These are phyloP conservation scores for Coffea eugenioides DNA, from an alignment of 257 asterid genomes.

Conservation along the genomic window DNA sequence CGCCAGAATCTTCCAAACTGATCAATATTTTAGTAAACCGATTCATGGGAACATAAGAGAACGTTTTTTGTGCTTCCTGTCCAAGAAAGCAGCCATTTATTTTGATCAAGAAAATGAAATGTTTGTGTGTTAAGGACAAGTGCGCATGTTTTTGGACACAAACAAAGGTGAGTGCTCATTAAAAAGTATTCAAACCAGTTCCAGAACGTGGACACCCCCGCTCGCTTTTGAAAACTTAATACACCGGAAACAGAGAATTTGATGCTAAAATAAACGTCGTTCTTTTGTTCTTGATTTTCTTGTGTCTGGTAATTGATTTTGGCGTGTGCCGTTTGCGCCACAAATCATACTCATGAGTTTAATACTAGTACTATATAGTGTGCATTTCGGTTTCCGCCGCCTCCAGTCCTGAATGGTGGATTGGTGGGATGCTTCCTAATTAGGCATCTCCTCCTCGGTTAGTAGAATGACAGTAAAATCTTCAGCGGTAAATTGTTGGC, in stretches of 20 bases:
- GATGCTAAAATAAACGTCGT: not conserved
- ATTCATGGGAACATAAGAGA: not conserved
- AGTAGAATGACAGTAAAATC: too few species aligned
- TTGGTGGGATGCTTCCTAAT: not conserved
- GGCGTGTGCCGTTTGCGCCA: not conserved
- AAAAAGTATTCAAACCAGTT: not conserved
- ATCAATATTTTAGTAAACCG: not conserved
- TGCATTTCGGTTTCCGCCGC: too few species aligned
- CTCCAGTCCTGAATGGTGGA: not conserved
- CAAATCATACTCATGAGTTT: too few species aligned
- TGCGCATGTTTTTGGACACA: not conserved
- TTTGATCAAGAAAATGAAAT: not conserved
- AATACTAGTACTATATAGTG: too few species aligned
- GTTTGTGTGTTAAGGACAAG: not conserved
- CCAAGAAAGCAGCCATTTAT: constrained; percentile 6
- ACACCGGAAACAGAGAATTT: not conserved
- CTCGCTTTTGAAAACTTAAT: not conserved
- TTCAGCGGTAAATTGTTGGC: too few species aligned
- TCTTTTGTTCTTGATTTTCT: too few species aligned
- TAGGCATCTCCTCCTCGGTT: not conserved
- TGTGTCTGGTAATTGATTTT: not conserved
- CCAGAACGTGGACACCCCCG: too few species aligned
- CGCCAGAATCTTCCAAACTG: constrained; percentile 2
- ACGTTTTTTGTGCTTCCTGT: not conserved
- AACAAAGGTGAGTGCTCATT: not conserved